Base-by-base conservation (phyloP, 1,284 basidiomycete genomes). In the Xerocomus minutiporus region DNA sequence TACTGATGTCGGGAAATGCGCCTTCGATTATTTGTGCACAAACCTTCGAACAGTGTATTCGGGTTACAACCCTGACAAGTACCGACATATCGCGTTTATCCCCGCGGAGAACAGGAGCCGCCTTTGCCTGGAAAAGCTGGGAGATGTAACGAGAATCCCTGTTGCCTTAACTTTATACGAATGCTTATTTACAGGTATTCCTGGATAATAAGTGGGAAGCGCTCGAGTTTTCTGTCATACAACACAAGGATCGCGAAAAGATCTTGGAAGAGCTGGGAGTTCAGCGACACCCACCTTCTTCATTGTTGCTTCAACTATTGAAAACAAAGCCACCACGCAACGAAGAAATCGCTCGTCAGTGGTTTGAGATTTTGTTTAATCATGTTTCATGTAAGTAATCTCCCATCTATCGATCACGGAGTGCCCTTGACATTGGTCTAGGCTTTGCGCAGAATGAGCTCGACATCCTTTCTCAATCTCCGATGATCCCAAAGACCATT, bases 11-110 rank as follows among this genome's bases (percentile, higher is more conserved):
- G 38, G 38, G 20, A 8, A 12, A 39, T 5, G 9, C 9, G 90
- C 91, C 1, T 72, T 95, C 29, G 78, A 80, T 38, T 95, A 93
- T 70, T 77, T 94, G 28, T 67, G 93, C 29, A 81, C 87, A 43
- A 85, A 93, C 60, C 73, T 83, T 31, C 61, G 66, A 6, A 73
- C 73, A 1, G 76, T 79, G 46, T 93, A 94, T 66, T 59, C 70
- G 5, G 75, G 83, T 52, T 88, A 87, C 59, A 74, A 84, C 23
- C 75, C 80, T 1, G 60, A 68, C 7, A 65, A 76, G 20, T 83
- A 80, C 50, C 71, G 70, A 7, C 64, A 81, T 38, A 65, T 88
- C 2, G 74, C 43, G 11, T 51, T 51, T 26, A 40, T 51, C 25
- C 50, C 50, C 2, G 48, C 48, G 20, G 3, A 5, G 28, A 51